Evolutionary conservation across 2,329 filamentous ascomycete species (phyloP).

Genomic region (Pestalotiopsis fici): DNA sequence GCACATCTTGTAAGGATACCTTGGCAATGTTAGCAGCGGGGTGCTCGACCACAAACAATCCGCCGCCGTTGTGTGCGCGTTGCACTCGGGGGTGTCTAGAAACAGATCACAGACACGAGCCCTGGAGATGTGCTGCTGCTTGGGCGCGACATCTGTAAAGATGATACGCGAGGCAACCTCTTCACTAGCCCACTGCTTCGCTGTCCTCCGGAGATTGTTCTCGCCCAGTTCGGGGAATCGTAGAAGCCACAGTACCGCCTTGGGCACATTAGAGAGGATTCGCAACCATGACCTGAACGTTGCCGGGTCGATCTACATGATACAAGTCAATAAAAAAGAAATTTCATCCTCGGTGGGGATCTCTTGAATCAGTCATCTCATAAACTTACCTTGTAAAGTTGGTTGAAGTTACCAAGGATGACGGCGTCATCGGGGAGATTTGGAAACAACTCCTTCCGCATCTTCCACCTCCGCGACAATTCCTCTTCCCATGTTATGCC

Average conservation of each 20-base stretch:
- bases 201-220: conserved; percentile 78
- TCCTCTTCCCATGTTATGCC: conserved; percentile 81
- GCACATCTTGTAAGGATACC: conserved; percentile 98
- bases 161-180: conserved; percentile 85
- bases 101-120: conserved; percentile 93
- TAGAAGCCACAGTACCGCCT: conserved; percentile 92
- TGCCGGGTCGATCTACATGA: conserved; percentile 83
- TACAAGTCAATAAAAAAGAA: background rate
- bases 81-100: conserved; percentile 96
- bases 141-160: conserved; percentile 96
- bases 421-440: conserved; percentile 77
- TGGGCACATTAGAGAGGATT: conserved; percentile 82
- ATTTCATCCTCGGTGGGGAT: background rate
- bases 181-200: conserved; percentile 78
- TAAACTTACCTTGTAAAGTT: conserved; percentile 84
- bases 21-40: conserved; percentile 83
- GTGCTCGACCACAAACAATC: conserved; percentile 97
- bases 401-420: conserved; percentile 97
- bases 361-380: background rate
- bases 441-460: conserved; percentile 92
- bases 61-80: conserved; percentile 95
- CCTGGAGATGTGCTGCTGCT: conserved; percentile 89
- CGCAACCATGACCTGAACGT: conserved; percentile 95
- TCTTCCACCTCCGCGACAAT: conserved; percentile 79
- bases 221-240: conserved; percentile 95